These are phyloP conservation scores for Lipomyces japonicus DNA, from an alignment of 805 yeast genomes.

Conservation along the genomic window DNA sequence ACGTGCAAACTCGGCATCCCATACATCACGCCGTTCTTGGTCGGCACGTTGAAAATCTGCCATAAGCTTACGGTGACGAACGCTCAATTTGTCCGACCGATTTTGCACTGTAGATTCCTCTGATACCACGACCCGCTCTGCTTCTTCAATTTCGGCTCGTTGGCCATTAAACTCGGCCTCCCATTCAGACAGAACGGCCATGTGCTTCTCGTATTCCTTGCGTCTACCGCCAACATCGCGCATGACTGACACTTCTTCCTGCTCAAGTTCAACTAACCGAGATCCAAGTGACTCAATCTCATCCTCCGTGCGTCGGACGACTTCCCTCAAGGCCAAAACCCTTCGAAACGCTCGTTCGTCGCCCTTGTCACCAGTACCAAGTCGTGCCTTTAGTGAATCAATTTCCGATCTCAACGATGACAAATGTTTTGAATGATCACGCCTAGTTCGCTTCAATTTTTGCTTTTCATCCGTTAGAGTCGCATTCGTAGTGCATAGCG, in stretches of 20 bases:
- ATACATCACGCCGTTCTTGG: constrained; percentile 28
- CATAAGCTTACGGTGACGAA: constrained; percentile 30
- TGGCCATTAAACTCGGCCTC: constrained; percentile 19
- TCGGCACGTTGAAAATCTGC: constrained; percentile 34
- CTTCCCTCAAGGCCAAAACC: constrained; percentile 49
- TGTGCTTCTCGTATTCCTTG: constrained; percentile 26
- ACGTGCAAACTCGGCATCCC: constrained; percentile 31
- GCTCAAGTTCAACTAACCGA: constrained; percentile 13
- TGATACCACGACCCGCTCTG: constrained; percentile 22
- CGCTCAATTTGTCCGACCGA: constrained; percentile 32
- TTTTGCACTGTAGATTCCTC: constrained; percentile 31
- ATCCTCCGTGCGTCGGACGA: constrained; percentile 43
- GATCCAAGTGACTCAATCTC: constrained; percentile 23
- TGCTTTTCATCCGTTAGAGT: constrained; percentile 55
- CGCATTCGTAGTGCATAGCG: constrained; percentile 60
- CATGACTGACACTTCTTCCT: constrained; percentile 8
- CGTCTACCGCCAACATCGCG: constrained; percentile 9
- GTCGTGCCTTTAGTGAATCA: constrained; percentile 49
- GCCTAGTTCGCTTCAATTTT: constrained; percentile 54
- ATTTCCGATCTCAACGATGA: constrained; percentile 53
- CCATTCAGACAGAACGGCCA: constrained; percentile 17
- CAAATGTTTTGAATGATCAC: constrained; percentile 56
- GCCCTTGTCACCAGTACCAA: constrained; percentile 47
- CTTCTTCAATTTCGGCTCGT: constrained; percentile 20
- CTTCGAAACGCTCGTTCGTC: constrained; percentile 57